Percentiles rank a stretch among this genome's conserved stretches.
Conservation (phyloP, 345 rosid species). For the Citrus mangshanensis region DNA sequence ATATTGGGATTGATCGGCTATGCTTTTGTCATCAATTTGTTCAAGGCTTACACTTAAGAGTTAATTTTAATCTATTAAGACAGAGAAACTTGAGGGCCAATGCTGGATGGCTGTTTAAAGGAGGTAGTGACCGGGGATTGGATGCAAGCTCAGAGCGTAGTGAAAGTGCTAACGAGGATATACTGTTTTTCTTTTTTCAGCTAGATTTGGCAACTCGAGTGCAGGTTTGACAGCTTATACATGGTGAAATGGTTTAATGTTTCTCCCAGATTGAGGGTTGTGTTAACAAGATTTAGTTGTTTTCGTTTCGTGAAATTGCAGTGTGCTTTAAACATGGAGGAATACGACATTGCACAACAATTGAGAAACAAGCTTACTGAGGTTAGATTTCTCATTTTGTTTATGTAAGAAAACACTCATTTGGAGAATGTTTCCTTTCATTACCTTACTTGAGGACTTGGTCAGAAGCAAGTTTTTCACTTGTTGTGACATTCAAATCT, state of each 20-base stretch:
- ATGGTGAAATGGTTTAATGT: neutral
- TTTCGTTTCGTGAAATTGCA: conserved; percentile 35
- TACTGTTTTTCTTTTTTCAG: conserved; percentile 85
- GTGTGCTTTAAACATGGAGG: conserved; percentile 84
- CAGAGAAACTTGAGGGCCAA: conserved; percentile 48
- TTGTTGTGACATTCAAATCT: neutral
- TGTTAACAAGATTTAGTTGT: conserved; percentile 9
- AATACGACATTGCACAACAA: conserved; percentile 82
- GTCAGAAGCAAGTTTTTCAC: neutral
- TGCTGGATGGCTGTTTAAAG: conserved; percentile 86
- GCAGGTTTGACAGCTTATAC: conserved; percentile 47
- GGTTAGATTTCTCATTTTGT: conserved; percentile 38
- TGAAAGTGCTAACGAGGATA: conserved; percentile 89
- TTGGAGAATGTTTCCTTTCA: neutral
- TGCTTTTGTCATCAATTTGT: conserved; percentile 30
- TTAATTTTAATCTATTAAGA: conserved; percentile 23
- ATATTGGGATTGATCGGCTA: conserved; percentile 29
- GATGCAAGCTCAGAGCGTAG: conserved; percentile 72
- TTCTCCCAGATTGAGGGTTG: neutral
- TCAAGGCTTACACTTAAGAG: conserved; percentile 27
- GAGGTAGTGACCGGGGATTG: conserved; percentile 50
- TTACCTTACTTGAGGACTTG: neutral
- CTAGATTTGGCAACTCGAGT: conserved; percentile 85
- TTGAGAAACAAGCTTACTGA: conserved; percentile 81
- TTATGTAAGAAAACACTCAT: neutral